A percentile compares a stretch with the other conserved stretches of the same genome.
These are phyloP conservation scores for Colletotrichum sp. DNA, from an alignment of 2,329 filamentous ascomycete genomes.

Conservation along the genomic window DNA sequence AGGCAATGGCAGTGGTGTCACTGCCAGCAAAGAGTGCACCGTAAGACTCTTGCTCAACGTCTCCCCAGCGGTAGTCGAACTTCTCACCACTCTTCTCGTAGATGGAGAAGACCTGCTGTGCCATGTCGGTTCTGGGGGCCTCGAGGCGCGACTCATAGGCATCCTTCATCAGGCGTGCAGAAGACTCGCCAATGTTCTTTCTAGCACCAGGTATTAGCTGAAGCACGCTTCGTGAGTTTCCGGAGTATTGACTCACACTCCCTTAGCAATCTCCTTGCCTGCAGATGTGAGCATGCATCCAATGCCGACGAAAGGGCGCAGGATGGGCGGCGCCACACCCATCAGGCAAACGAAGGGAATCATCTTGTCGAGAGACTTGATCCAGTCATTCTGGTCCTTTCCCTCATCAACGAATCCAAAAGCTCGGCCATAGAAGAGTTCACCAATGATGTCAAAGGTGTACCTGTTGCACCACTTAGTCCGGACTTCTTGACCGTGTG, in stretches of 20 bases:
- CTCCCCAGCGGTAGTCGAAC: neutral
- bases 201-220: neutral
- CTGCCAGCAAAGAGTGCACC: constrained; percentile 36
- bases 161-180: neutral
- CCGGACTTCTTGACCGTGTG: neutral
- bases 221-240: neutral
- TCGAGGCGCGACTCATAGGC: neutral
- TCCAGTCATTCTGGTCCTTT: neutral
- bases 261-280: neutral
- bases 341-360: neutral
- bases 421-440: neutral
- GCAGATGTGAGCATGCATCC: neutral
- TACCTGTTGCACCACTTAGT: neutral
- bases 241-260: neutral
- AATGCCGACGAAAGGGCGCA: neutral
- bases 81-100: neutral
- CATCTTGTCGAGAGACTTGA: neutral
- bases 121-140: neutral
- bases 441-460: neutral
- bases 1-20: constrained; percentile 39
- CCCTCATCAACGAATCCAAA: neutral
- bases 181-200: neutral
- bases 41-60: neutral
- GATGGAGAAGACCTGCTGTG: neutral
- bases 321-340: neutral